These are phyloP conservation scores for Nicotiana noctiflora DNA, from an alignment of 257 asterid genomes.

Conservation along the genomic window DNA sequence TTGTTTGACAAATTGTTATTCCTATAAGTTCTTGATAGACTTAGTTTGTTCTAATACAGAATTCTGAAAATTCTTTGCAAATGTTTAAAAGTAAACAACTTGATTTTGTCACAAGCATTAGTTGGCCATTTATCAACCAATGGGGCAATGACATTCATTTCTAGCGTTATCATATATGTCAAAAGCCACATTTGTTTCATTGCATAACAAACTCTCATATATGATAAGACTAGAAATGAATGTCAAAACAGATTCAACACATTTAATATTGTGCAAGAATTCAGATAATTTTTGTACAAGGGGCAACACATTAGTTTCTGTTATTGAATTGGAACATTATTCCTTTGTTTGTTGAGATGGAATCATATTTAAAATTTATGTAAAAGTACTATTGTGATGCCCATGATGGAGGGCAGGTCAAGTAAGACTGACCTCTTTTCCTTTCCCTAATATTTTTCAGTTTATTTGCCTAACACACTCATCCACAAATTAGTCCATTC, in stretches of 20 bases:
- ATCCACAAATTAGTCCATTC: no score
- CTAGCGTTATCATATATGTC: not conserved
- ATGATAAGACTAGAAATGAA: no score
- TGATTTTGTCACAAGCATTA: not conserved
- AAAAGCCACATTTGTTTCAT: not conserved
- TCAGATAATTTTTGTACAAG: not conserved
- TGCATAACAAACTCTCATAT: not conserved
- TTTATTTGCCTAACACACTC: no score
- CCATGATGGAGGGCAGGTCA: no score
- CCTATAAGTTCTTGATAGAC: not conserved
- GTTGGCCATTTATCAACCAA: conserved; percentile 5
- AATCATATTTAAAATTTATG: no score
- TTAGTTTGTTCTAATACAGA: not conserved
- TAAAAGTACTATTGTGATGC: no score
- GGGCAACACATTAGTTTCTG: not conserved
- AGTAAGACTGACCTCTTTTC: no score
- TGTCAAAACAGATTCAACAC: not conserved
- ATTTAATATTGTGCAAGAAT: not conserved
- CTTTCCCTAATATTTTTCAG: no score
- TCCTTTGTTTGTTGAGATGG: not conserved
- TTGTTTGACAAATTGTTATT: not conserved
- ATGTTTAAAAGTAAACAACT: not conserved
- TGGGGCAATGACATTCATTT: not conserved
- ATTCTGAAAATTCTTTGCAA: not conserved
- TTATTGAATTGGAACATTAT: not conserved